Conservation (phyloP, 2,329 filamentous ascomycete species). For the Fusarium beomiforme region DNA sequence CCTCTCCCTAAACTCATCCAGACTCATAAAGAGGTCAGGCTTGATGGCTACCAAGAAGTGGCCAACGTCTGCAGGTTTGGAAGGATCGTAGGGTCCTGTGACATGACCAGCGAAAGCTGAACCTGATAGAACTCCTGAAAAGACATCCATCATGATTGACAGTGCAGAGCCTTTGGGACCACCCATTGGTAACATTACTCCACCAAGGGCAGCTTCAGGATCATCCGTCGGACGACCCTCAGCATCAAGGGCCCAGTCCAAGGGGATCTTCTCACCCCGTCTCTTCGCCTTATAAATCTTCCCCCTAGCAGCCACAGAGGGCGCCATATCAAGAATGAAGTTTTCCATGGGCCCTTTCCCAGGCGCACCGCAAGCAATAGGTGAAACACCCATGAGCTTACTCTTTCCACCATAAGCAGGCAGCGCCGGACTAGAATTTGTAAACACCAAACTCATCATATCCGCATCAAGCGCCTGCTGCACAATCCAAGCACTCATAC, state of each 20-base stretch:
- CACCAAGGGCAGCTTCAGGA: constrained; percentile 74
- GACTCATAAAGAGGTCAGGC: constrained; percentile 77
- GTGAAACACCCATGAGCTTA: constrained; percentile 78
- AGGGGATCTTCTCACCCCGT: constrained; percentile 74
- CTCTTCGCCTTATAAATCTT: constrained; percentile 78
- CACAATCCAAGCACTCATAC: constrained; percentile 84
- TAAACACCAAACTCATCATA: constrained; percentile 77
- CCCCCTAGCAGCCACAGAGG: constrained; percentile 74
- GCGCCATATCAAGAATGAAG: constrained; percentile 83
- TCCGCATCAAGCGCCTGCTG: constrained; percentile 78
- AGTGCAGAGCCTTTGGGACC: constrained; percentile 83
- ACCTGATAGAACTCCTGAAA: constrained; percentile 81
- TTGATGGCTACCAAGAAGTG: constrained; percentile 80
- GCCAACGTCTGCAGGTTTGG: constrained; percentile 74
- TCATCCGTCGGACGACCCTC: constrained; percentile 77
- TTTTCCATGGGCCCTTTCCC: constrained; percentile 59
- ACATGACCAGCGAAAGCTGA: constrained; percentile 83
- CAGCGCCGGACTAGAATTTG: constrained; percentile 76
- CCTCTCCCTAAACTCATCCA: constrained; percentile 74
- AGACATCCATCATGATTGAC: constrained; percentile 89
- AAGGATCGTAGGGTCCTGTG: constrained; percentile 79
- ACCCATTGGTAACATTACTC: constrained; percentile 88
- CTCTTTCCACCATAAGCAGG: constrained; percentile 75
- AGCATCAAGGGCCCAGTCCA: constrained; percentile 78
- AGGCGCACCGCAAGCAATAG: constrained; percentile 80